These are phyloP conservation scores for Amanita jacksonii DNA, from an alignment of 768 basidiomycete species.

Conservation along the genomic window DNA sequence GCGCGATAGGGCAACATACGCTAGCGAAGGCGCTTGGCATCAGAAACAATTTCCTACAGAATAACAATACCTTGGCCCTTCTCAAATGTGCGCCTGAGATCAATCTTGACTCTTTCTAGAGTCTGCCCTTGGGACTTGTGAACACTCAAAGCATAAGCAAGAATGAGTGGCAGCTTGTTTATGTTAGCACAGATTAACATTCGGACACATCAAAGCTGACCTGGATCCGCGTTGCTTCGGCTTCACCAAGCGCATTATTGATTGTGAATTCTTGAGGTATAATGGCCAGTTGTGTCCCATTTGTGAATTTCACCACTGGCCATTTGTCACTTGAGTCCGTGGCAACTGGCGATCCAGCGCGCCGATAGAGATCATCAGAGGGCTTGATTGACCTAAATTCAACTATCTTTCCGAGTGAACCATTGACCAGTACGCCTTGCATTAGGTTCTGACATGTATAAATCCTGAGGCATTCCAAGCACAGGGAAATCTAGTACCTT, in stretches of 20 bases:
- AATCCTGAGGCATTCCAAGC: not conserved
- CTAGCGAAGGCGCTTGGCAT: conserved; percentile 23
- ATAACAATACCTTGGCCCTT: conserved; percentile 71
- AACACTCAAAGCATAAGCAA: conserved; percentile 85
- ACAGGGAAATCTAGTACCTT: conserved; percentile 32
- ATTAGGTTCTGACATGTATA: conserved; percentile 43
- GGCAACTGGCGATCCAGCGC: not conserved
- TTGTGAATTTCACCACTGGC: conserved; percentile 55
- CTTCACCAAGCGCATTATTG: conserved; percentile 44
- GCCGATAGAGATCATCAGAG: not conserved
- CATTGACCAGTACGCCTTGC: conserved; percentile 65
- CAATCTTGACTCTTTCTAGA: conserved; percentile 72
- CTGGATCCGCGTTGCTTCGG: conserved; percentile 54
- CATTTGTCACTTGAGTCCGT: conserved; percentile 25
- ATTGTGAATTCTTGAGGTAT: conserved; percentile 55
- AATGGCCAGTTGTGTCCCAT: conserved; percentile 35
- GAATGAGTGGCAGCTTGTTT: conserved; percentile 57
- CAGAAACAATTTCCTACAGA: too few species aligned
- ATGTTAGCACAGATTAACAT: not conserved
- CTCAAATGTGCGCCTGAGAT: conserved; percentile 69
- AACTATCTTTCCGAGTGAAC: conserved; percentile 50
- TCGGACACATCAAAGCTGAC: conserved; percentile 20
- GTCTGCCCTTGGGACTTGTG: conserved; percentile 93
- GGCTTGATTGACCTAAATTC: conserved; percentile 29
- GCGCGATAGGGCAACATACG: conserved; percentile 66